Percentiles rank a stretch among this genome's conserved stretches.
These are phyloP conservation scores for Yamadazyma diospyri DNA, from an alignment of 1,139 yeast species.

Conservation along the genomic window DNA sequence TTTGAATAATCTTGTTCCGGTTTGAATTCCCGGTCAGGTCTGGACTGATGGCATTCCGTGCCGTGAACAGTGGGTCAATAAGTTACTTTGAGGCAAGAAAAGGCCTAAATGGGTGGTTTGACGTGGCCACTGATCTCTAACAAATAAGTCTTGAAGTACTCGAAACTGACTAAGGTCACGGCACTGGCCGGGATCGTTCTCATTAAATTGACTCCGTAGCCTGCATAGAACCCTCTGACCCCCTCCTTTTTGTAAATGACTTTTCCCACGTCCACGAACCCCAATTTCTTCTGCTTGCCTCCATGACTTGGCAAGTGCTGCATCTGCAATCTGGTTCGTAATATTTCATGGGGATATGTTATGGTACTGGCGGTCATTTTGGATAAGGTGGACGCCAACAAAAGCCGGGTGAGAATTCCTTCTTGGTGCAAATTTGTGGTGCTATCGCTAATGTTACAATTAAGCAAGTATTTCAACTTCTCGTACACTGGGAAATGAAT, in stretches of 20 bases:
- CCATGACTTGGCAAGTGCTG: constrained; percentile 14
- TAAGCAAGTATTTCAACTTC: constrained; percentile 55
- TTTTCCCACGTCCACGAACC: constrained; percentile 14
- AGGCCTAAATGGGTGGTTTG: too few relatives aligned
- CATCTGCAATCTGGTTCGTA: constrained; percentile 88
- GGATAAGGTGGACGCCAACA: constrained; percentile 74
- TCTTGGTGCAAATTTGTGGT: constrained; percentile 16
- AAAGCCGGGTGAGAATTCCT: constrained; percentile 42
- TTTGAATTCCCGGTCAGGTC: too few relatives aligned
- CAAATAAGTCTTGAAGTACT: constrained; percentile 68
- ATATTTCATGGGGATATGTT: constrained; percentile 94
- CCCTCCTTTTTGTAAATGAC: constrained; percentile 72
- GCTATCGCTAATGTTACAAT: constrained; percentile 19
- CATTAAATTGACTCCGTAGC: constrained; percentile 78
- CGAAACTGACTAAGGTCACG: constrained; percentile 90
- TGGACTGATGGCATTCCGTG: too few relatives aligned
- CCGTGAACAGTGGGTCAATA: too few relatives aligned
- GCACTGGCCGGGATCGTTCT: constrained; percentile 96
- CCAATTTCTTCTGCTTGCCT: constrained; percentile 5
- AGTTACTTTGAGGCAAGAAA: too few relatives aligned
- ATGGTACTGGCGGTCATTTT: constrained; percentile 87
- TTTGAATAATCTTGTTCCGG: too few relatives aligned
- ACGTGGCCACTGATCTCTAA: constrained; percentile 31
- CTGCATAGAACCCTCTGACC: constrained; percentile 79
- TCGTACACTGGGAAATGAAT: constrained; percentile 98